Evolutionary conservation across 23 red algal species (phyloP), one percentile per base, ranked within the genome.

Genomic region (Cyanidium caldarium): DNA sequence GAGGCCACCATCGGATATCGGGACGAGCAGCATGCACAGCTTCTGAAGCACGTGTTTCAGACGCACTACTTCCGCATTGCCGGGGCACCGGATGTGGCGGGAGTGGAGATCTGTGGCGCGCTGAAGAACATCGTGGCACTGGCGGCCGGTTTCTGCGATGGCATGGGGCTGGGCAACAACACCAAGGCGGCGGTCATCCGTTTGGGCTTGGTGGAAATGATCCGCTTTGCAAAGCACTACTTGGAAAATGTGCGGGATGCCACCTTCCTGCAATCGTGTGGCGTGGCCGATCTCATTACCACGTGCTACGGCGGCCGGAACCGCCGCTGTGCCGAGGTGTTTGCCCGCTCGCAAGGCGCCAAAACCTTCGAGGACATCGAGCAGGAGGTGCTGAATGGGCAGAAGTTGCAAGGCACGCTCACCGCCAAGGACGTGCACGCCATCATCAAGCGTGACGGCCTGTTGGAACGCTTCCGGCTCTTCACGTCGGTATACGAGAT

Each of bases 71-170:
- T 94, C 71, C 81, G 81, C 35, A 86, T 94, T 42, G 74, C 70
- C 34, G 45, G 83, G 1, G 75, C 84, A 7, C 67, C 75, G 40
- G 88, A 86, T 35, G 58, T 81, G n/a, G 57, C 78, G 2, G 76
- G 75, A 2, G 88, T 86, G 16, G 75, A 94, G 46, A 77, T 94
- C 51, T 86, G 80, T 73, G 88, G 88, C 14, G 81, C 88, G 17
- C 42, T 94, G 20, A 94, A 94, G 77, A 94, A 94, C 70, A 71
- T 94, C 34, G 81, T 94, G 23, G 88, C 88, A 26, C 73, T 94
- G 5, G 88, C 74, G 13, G 80, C 88, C 0, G 88, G 88, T 3
- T 94, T 94, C 44, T 81, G 75, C 65, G 88, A 94, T 75, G 88
- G 75, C 42, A 56, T 86, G 23, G 81, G 77, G 28, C 69, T 82